These are phyloP conservation scores for Colletotrichum sp. DNA, from an alignment of 2,329 filamentous ascomycete genomes.

Conservation along the genomic window DNA sequence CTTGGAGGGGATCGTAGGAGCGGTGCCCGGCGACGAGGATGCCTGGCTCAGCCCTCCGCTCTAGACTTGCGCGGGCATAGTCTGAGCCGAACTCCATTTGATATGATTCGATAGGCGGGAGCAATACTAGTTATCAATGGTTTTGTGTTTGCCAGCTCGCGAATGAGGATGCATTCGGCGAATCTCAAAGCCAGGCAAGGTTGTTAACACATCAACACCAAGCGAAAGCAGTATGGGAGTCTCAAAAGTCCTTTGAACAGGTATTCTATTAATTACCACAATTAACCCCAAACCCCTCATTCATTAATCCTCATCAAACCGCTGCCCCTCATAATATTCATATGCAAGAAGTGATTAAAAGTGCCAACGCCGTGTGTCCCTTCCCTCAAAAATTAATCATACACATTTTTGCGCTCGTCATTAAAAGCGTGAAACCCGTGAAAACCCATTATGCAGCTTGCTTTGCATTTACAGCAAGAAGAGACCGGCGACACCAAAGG, in stretches of 20 bases:
- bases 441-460: not conserved
- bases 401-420: not conserved
- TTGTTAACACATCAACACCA: not conserved
- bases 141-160: no score
- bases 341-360: not conserved
- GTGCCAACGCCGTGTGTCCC: slow-evolving; percentile 2
- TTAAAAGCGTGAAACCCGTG: not conserved
- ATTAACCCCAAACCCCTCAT: not conserved
- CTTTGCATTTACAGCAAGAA: slow-evolving; percentile 31
- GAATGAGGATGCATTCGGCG: no score
- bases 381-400: not conserved
- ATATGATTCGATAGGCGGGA: no score
- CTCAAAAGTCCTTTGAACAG: not conserved
- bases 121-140: no score
- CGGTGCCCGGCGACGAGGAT: no score
- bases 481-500: slow-evolving; percentile 40
- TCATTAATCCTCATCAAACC: not conserved
- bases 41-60: no score
- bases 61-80: no score
- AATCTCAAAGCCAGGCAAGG: no score
- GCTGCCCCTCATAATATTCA: not conserved
- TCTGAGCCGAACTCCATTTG: no score
- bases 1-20: no score
- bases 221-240: accelerated
- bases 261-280: slow-evolving; percentile 6